phyloP scores from a whole-genome alignment of 495 filamentous ascomycete genomes.

The Aspergillus cristatus region DNA sequence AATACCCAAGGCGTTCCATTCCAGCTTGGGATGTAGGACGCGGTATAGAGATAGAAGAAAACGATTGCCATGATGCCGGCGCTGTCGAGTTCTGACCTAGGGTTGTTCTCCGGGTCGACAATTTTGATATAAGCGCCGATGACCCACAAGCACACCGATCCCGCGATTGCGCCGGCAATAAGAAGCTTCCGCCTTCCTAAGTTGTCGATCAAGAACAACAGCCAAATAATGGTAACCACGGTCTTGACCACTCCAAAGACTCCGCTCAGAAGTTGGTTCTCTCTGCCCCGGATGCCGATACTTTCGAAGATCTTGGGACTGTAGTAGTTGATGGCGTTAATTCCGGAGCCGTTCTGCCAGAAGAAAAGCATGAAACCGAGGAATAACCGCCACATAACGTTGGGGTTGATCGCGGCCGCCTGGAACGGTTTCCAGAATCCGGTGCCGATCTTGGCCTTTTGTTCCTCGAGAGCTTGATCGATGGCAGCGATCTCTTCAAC shows the following conservation, averaged over 20 bases:
- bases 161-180: slow-evolving; percentile 58
- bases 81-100: slow-evolving; percentile 29
- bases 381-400: slow-evolving; percentile 54
- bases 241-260: slow-evolving; percentile 46
- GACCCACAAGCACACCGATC: slow-evolving; percentile 63
- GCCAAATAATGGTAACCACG: slow-evolving; percentile 49
- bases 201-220: slow-evolving; percentile 62
- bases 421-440: slow-evolving; percentile 64
- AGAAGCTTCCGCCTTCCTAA: slow-evolving; percentile 61
- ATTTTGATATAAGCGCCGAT: slow-evolving; percentile 60
- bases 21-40: slow-evolving; percentile 65
- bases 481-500: slow-evolving; percentile 55
- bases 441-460: slow-evolving; percentile 43
- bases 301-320: slow-evolving; percentile 48
- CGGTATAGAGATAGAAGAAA: slow-evolving; percentile 73
- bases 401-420: slow-evolving; percentile 33
- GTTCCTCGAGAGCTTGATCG: slow-evolving; percentile 49
- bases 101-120: slow-evolving; percentile 40
- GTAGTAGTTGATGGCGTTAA: slow-evolving; percentile 64
- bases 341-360: slow-evolving; percentile 57
- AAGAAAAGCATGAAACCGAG: slow-evolving; percentile 59
- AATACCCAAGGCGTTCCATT: slow-evolving; percentile 61
- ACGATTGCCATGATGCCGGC: slow-evolving; percentile 60
- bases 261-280: slow-evolving; percentile 36
- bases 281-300: slow-evolving; percentile 41